These are phyloP conservation scores for Clarireedia paspali DNA, from an alignment of 2,329 filamentous ascomycete genomes.

Conservation along the genomic window DNA sequence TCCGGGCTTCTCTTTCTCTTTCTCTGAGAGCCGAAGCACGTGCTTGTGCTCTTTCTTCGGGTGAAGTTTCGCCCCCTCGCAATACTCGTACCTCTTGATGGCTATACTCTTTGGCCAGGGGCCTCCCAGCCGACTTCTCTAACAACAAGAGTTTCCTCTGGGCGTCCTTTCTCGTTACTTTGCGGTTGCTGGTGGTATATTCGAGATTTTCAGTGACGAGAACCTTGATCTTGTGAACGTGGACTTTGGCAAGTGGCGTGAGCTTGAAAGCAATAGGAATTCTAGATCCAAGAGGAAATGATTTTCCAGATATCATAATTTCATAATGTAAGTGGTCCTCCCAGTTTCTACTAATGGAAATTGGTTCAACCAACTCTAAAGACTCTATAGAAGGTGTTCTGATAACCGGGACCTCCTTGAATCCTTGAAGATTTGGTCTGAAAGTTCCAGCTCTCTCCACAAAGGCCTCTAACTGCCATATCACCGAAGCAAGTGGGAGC, in stretches of 20 bases:
- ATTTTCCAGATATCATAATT: constrained; percentile 71
- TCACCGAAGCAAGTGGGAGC: constrained; percentile 61
- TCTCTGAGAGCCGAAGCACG: constrained; percentile 27
- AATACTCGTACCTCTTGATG: constrained; percentile 59
- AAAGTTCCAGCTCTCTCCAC: constrained; percentile 66
- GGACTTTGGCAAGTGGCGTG: constrained; percentile 65
- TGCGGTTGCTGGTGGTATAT: constrained; percentile 61
- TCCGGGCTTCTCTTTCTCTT: constrained; percentile 43
- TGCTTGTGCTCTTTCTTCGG: constrained; percentile 32
- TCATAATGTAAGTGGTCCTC: constrained; percentile 71
- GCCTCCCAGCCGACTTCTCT: constrained; percentile 61
- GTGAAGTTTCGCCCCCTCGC: constrained; percentile 59
- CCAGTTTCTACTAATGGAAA: constrained; percentile 69
- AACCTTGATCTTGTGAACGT: constrained; percentile 67
- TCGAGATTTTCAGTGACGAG: constrained; percentile 67
- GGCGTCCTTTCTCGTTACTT: constrained; percentile 59
- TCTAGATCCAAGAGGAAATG: constrained; percentile 62
- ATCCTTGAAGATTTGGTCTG: constrained; percentile 58
- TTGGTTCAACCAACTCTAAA: constrained; percentile 64
- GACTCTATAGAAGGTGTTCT: constrained; percentile 63
- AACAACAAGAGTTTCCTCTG: constrained; percentile 61
- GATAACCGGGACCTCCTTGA: constrained; percentile 60
- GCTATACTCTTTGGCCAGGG: constrained; percentile 54
- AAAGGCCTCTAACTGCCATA: constrained; percentile 61
- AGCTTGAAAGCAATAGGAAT: constrained; percentile 71